These are phyloP conservation scores for Clonostachys solani DNA, from an alignment of 2,329 filamentous ascomycete genomes.

Conservation along the genomic window DNA sequence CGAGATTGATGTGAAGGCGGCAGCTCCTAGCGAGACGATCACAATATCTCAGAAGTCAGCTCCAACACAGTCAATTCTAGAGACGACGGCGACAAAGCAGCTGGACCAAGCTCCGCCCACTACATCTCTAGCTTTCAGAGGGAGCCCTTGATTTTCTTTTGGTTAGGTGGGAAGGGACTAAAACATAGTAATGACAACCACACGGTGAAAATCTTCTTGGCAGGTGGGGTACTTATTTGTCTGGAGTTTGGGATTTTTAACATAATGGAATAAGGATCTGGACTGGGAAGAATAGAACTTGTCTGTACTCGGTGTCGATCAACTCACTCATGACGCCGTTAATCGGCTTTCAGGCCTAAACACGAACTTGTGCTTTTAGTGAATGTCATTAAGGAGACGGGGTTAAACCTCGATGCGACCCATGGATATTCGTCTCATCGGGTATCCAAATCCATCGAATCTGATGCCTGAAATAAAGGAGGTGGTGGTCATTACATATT, in stretches of 20 bases:
- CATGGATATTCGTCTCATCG: not conserved
- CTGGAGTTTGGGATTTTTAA: not conserved
- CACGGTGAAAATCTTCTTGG: too few relatives aligned
- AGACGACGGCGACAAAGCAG: too few relatives aligned
- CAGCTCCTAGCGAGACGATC: too few relatives aligned
- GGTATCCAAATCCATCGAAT: too few relatives aligned
- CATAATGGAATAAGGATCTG: not conserved
- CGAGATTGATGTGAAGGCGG: too few relatives aligned
- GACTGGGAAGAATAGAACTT: conserved; percentile 13
- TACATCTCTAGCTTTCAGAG: conserved; percentile 52
- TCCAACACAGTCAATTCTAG: conserved; percentile 8
- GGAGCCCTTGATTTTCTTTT: conserved; percentile 36
- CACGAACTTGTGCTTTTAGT: not conserved
- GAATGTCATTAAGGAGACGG: not conserved
- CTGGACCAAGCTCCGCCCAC: conserved; percentile 17
- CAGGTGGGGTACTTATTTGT: too few relatives aligned
- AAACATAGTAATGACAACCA: too few relatives aligned
- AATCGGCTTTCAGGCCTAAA: not conserved
- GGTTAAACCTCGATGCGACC: not conserved
- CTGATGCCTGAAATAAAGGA: too few relatives aligned
- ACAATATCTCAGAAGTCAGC: too few relatives aligned
- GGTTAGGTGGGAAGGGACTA: too few relatives aligned
- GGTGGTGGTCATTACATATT: too few relatives aligned
- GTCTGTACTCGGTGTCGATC: not conserved
- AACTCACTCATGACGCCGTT: not conserved